These are phyloP conservation scores for Fomes fomentarius DNA, from an alignment of 1,284 basidiomycete species.

Conservation along the genomic window DNA sequence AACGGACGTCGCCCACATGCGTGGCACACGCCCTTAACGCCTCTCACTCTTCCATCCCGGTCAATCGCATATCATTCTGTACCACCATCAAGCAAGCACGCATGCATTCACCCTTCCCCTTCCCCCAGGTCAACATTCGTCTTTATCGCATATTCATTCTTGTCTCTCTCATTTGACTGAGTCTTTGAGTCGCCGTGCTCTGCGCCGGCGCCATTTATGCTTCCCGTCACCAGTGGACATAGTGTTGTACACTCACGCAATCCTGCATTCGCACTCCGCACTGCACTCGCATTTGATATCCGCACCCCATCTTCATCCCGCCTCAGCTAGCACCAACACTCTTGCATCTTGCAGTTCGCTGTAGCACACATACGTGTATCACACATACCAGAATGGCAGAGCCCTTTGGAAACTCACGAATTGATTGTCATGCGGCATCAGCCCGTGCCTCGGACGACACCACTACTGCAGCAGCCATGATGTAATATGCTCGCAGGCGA, in stretches of 20 bases:
- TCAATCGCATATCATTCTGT: constrained; percentile 12
- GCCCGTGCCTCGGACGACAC: too few species aligned
- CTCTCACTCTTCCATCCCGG: too few species aligned
- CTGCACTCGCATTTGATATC: background rate
- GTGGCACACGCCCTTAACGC: constrained; percentile 8
- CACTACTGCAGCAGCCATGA: too few species aligned
- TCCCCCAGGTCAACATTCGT: constrained; percentile 8
- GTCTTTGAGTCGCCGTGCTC: constrained; percentile 1
- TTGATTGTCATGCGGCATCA: background rate
- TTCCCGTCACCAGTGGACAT: constrained; percentile 14
- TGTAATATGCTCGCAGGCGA: background rate
- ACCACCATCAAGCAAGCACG: constrained; percentile 10
- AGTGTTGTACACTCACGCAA: constrained; percentile 19
- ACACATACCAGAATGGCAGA: constrained; percentile 11
- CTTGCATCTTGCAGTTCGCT: background rate
- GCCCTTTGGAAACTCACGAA: constrained; percentile 5
- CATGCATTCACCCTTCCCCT: constrained; percentile 7
- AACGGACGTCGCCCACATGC: constrained; percentile 13
- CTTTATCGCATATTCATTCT: constrained; percentile 9
- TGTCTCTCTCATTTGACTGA: constrained; percentile 5
- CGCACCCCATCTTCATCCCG: background rate
- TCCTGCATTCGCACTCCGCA: constrained; percentile 2
- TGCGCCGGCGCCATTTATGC: background rate
- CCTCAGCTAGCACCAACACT: constrained; percentile 2
- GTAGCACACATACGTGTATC: constrained; percentile 9